A percentile compares a stretch with the other conserved stretches of the same genome.
Evolutionary conservation across 495 filamentous ascomycete genomes (phyloP).

Genomic region (Hypoxylon fragiforme): DNA sequence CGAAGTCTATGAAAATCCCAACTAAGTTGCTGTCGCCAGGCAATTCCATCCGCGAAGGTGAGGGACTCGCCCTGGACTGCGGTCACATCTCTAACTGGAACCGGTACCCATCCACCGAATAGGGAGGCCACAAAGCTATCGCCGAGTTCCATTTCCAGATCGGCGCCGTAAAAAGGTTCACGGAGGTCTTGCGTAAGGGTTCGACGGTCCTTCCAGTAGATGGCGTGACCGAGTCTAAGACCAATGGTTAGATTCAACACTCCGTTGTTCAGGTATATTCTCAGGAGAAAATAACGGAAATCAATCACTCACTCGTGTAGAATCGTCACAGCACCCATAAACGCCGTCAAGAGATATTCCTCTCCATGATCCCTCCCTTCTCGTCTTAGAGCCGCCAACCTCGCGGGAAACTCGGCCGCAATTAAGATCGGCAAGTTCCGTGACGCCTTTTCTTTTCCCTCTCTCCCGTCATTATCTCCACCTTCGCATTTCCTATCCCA

Average conservation of each 20-base stretch:
- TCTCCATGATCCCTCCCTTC: slow-evolving; percentile 37
- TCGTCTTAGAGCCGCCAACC: slow-evolving; percentile 32
- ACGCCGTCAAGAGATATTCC: slow-evolving; percentile 45
- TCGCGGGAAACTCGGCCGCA: slow-evolving; percentile 39
- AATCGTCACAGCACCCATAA: slow-evolving; percentile 45
- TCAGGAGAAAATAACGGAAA: background rate
- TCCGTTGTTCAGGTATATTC: too few relatives aligned
- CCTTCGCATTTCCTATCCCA: slow-evolving; percentile 28
- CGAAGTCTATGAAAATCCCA: slow-evolving; percentile 41
- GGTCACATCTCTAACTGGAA: slow-evolving; percentile 30
- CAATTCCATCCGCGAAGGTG: slow-evolving; percentile 40
- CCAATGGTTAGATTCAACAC: slow-evolving; percentile 2
- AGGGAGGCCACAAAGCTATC: slow-evolving; percentile 44
- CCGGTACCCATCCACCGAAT: slow-evolving; percentile 45
- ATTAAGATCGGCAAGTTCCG: slow-evolving; percentile 38
- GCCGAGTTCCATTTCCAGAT: slow-evolving; percentile 48
- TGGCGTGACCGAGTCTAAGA: slow-evolving; percentile 42
- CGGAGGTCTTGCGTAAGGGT: slow-evolving; percentile 37
- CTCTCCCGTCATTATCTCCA: too few relatives aligned
- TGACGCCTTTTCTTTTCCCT: background rate
- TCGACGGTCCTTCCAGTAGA: slow-evolving; percentile 45
- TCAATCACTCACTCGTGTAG: slow-evolving; percentile 44
- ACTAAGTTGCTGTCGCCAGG: slow-evolving; percentile 42
- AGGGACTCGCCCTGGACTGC: slow-evolving; percentile 8
- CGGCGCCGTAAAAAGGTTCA: slow-evolving; percentile 46